phyloP scores from a whole-genome alignment of 495 filamentous ascomycete genomes.

The Daldinia vernicosa region DNA sequence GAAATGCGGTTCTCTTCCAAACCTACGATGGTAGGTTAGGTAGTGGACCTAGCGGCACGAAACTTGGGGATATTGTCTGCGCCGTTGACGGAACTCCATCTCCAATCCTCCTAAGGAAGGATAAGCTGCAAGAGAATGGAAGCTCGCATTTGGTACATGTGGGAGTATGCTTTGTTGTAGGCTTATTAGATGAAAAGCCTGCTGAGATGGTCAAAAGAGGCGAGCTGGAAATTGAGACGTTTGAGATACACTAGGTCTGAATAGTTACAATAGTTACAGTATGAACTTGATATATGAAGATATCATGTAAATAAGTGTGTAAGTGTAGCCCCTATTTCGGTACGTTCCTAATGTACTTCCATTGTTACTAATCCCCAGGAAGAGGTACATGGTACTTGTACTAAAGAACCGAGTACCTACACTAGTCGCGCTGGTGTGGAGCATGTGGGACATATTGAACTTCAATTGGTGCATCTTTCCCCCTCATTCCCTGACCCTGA shows the following conservation, averaged over 20 bases:
- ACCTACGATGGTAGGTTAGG: not conserved
- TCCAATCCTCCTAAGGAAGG: not conserved
- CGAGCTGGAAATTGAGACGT: constrained; percentile 11
- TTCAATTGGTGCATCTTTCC: constrained; percentile 34
- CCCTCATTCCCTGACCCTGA: not conserved
- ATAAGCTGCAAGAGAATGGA: not conserved
- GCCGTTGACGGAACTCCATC: not conserved
- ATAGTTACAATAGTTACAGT: no score
- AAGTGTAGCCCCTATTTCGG: constrained; percentile 16
- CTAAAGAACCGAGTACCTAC: not conserved
- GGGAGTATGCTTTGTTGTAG: not conserved
- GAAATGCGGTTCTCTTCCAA: no score
- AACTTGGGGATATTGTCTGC: not conserved
- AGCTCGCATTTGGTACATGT: not conserved
- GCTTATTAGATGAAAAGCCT: not conserved
- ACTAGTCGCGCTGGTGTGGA: constrained; percentile 9
- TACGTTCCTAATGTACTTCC: constrained; percentile 2
- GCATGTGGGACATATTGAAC: constrained; percentile 24
- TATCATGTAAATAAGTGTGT: not conserved
- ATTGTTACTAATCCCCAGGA: no score
- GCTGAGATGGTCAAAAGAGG: constrained; percentile 14
- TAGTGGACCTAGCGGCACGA: not conserved
- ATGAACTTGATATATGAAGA: no score
- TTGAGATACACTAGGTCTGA: constrained; percentile 12
- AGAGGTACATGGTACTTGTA: not conserved